Percentiles rank a stretch among this genome's conserved stretches.
Evolutionary conservation across 225 moss, liverwort and hornwort genomes (phyloP).

Genomic region (Takakia lepidozioides): DNA sequence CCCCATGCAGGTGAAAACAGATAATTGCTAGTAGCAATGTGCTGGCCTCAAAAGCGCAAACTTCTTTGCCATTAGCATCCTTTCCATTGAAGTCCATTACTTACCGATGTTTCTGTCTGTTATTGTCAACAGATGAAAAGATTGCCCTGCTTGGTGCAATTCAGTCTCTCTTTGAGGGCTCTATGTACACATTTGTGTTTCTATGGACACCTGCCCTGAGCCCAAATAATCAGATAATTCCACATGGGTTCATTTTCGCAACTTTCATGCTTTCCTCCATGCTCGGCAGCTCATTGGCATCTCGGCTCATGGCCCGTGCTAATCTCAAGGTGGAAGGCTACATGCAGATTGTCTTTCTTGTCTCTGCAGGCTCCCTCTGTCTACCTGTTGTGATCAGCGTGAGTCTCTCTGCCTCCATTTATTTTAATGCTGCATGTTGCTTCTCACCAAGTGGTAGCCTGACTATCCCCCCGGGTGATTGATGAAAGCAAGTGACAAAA

Average conservation of each 20-base stretch:
- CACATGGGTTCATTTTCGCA: constrained; percentile 96
- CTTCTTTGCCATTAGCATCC: too few species aligned
- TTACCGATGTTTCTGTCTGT: too few species aligned
- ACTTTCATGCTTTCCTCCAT: constrained; percentile 99
- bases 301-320: constrained; percentile 72
- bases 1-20: too few species aligned
- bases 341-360: constrained; percentile 88
- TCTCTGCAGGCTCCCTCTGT: constrained; percentile 68
- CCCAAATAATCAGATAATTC: constrained; percentile 63
- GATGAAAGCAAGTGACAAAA: too few species aligned
- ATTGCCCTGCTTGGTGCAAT: constrained; percentile 94
- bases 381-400: constrained; percentile 89
- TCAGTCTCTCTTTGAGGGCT: constrained; percentile 96
- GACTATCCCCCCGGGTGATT: too few species aligned
- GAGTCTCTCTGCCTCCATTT: constrained; percentile 9
- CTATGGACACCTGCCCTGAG: constrained; percentile 94
- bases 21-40: too few species aligned
- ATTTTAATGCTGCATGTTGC: too few species aligned
- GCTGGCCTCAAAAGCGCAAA: too few species aligned
- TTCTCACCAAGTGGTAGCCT: too few species aligned
- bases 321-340: constrained; percentile 86
- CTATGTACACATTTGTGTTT: constrained; percentile 98
- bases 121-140: constrained; percentile 82
- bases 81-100: too few species aligned
- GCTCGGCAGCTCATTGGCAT: constrained; percentile 93